Evolutionary conservation across 2,329 filamentous ascomycete genomes (phyloP), one percentile per base, ranked within the genome.

Genomic region (Exophiala viscosa): DNA sequence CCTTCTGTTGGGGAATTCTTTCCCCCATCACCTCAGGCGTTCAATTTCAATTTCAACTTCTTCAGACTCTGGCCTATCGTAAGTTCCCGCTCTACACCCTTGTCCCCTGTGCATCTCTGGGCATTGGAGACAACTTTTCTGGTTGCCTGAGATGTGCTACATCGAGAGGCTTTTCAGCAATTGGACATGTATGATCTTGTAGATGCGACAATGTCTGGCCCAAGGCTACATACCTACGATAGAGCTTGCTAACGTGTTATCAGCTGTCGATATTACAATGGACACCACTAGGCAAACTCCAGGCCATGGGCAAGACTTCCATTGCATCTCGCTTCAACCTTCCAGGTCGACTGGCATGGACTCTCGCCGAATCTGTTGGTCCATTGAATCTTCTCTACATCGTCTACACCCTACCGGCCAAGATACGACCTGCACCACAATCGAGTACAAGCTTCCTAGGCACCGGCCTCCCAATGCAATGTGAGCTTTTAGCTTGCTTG

Each of bases 271-370:
- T 73, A 79, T n/a, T 79, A 82, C 50, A 96, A 60, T 62, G 59
- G 59, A 57, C 57, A n/a, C 57, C 57, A 17, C 36, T 60, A 15
- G 28, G 23, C 14, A 46, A 45, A 3, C 34, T 83, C 80, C 93
- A 96, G 69, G 88, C 88, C 45, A 90, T 92, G 76, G 93, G 93
- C 69, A 97, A 97, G 73, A 96, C 91, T 2, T 95, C 90, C 3
- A 79, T 84, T 14, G 58, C 64, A 18, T 62, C 59, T 44, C 66
- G 77, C 2, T 76, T 93, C 67, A 99, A 99, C 72, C 70, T 97
- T n/a, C 88, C 91, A 1, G 93, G 93, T 56, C 88, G 88, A 63
- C 75, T 89, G 58, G 90, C 83, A 52, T 99, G 93, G 93, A 79
- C 87, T 50, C 81, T 84, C 2, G 96, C 96, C 90, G 93, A 99